phyloP scores from a whole-genome alignment of 169 alveolate species.

The Plasmodium gonderi region DNA sequence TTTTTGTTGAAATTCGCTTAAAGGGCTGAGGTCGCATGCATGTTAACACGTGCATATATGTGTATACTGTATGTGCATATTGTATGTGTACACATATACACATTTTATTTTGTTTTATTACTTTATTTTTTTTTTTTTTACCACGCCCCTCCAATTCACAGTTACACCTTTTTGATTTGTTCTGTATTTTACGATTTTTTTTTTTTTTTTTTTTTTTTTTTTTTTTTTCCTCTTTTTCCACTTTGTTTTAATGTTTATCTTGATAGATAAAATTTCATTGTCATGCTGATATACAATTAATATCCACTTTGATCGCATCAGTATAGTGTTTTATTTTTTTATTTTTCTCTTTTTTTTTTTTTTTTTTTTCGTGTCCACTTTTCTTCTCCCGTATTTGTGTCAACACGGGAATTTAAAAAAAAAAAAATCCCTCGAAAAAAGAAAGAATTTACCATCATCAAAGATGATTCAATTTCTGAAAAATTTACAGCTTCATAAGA shows the following conservation, averaged over 20 bases:
- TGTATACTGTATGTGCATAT: not conserved
- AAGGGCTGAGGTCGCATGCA: no score
- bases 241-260: not conserved
- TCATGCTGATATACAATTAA: no score
- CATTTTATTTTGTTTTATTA: not conserved
- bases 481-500: slow-evolving; percentile 45
- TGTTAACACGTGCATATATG: not conserved
- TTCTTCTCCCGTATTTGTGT: not conserved
- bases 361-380: not conserved
- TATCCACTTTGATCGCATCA: no score
- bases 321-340: no score
- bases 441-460: no score
- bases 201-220: not conserved
- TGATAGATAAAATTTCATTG: no score
- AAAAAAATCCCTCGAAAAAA: not conserved
- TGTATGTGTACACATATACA: not conserved
- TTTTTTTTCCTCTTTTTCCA: not conserved
- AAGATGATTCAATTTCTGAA: slow-evolving; percentile 51
- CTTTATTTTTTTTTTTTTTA: not conserved
- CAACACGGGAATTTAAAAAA: not conserved
- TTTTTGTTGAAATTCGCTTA: no score
- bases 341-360: not conserved
- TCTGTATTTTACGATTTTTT: not conserved
- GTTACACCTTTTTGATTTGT: slow-evolving; percentile 6
- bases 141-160: not conserved